phyloP scores from a whole-genome alignment of 2,329 filamentous ascomycete species.

The Fragosphaeria purpurea region DNA sequence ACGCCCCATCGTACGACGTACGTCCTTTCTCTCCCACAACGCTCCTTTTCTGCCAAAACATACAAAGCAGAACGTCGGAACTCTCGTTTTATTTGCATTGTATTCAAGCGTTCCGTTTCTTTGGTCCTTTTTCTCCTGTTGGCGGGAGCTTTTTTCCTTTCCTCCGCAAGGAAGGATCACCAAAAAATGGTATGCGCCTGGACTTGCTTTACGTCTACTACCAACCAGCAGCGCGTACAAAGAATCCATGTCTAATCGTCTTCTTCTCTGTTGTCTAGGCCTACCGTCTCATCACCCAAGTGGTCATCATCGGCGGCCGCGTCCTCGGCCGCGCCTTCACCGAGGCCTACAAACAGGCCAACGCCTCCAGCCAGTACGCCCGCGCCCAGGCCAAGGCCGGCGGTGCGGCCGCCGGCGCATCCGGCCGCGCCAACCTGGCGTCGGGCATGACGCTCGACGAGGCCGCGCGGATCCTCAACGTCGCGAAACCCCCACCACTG shows the following conservation, averaged over 20 bases:
- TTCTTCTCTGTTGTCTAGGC: conserved; percentile 46
- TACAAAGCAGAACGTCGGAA: no score
- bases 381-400: conserved; percentile 57
- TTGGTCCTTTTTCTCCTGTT: no score
- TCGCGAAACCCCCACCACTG: conserved; percentile 62
- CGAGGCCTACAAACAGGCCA: conserved; percentile 92
- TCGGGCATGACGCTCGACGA: conserved; percentile 86
- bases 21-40: no score
- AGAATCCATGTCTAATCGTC: not conserved
- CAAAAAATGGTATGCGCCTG: no score
- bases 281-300: conserved; percentile 88
- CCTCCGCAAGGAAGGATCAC: no score
- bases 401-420: conserved; percentile 26
- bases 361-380: conserved; percentile 74
- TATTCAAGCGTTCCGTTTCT: no score
- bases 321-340: conserved; percentile 87
- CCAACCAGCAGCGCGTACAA: no score
- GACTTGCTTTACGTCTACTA: no score
- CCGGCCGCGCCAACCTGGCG: conserved; percentile 37
- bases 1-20: no score
- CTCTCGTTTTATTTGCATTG: no score
- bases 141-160: no score
- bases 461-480: conserved; percentile 94
- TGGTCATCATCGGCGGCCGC: conserved; percentile 80
- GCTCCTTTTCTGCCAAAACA: no score